phyloP scores from a whole-genome alignment of 805 yeast genomes.

The Candida ulmi region DNA sequence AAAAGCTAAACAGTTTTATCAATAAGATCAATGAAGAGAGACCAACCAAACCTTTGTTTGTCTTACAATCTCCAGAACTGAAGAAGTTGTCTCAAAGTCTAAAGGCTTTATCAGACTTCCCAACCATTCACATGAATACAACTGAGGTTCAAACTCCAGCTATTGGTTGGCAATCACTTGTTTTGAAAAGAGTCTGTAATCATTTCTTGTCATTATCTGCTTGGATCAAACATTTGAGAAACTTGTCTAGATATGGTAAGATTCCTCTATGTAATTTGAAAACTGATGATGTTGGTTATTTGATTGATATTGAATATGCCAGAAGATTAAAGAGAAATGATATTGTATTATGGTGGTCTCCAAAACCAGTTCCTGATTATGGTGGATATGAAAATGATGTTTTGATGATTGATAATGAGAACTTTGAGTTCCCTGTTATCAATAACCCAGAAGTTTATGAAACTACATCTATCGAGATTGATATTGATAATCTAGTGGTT shows the following conservation, averaged over 20 bases:
- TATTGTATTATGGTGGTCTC: slow-evolving; percentile 92
- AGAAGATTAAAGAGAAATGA: slow-evolving; percentile 59
- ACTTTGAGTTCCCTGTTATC: slow-evolving; percentile 62
- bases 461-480: slow-evolving; percentile 72
- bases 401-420: slow-evolving; percentile 42
- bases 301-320: slow-evolving; percentile 85
- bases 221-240: slow-evolving; percentile 63
- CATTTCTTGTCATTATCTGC: slow-evolving; percentile 69
- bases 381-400: slow-evolving; percentile 76
- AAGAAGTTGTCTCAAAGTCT: slow-evolving; percentile 41
- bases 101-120: slow-evolving; percentile 47
- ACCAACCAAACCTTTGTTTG: slow-evolving; percentile 57
- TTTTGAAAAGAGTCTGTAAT: slow-evolving; percentile 59
- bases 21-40: slow-evolving; percentile 57
- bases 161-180: slow-evolving; percentile 72
- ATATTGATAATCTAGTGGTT: slow-evolving; percentile 71
- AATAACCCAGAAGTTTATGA: slow-evolving; percentile 77
- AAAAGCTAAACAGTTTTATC: slow-evolving; percentile 49
- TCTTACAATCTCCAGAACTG: slow-evolving; percentile 68
- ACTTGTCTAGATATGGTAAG: slow-evolving; percentile 64
- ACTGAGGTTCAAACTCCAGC: slow-evolving; percentile 62
- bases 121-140: slow-evolving; percentile 55
- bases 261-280: slow-evolving; percentile 85
- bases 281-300: slow-evolving; percentile 67
- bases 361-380: slow-evolving; percentile 69